Evolutionary conservation across 768 basidiomycete species (phyloP).

Genomic region (Mycena amicta): DNA sequence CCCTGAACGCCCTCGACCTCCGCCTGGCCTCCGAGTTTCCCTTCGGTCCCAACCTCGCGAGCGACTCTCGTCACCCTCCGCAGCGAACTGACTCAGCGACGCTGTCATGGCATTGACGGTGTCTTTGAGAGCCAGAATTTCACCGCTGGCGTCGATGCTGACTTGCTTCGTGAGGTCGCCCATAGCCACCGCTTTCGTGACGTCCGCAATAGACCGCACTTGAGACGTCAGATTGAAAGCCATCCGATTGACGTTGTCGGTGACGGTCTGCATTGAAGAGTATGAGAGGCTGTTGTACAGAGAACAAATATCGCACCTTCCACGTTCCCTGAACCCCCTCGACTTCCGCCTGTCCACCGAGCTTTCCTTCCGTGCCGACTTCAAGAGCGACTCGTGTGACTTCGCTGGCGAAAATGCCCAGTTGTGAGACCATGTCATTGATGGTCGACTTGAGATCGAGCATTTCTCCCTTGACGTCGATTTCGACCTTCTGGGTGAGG

Average conservation of each 20-base stretch:
- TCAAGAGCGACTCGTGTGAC: conserved; percentile 77
- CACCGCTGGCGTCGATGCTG: conserved; percentile 87
- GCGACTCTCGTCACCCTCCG: conserved; percentile 84
- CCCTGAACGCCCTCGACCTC: conserved; percentile 93
- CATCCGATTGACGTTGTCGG: conserved; percentile 88
- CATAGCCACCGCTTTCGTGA: conserved; percentile 92
- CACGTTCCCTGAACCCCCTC: conserved; percentile 74
- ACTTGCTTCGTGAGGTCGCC: conserved; percentile 95
- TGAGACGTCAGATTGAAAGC: conserved; percentile 90
- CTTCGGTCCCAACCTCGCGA: conserved; percentile 96
- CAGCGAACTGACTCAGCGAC: conserved; percentile 81
- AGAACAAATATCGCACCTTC: conserved; percentile 55
- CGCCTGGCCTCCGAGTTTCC: conserved; percentile 91
- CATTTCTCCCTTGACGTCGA: conserved; percentile 88
- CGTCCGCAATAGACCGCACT: conserved; percentile 85
- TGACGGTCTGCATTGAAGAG: conserved; percentile 41
- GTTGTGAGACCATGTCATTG: conserved; percentile 71
- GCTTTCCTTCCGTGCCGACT: conserved; percentile 50
- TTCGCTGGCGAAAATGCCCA: conserved; percentile 58
- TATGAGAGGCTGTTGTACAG: background rate
- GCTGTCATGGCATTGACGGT: conserved; percentile 97
- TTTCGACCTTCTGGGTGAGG: conserved; percentile 90
- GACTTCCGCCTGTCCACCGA: conserved; percentile 71
- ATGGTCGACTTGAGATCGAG: conserved; percentile 81
- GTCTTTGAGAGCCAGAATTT: conserved; percentile 87